Conservation (phyloP, 139 green algal genomes). For the Ettlia oleoabundans region DNA sequence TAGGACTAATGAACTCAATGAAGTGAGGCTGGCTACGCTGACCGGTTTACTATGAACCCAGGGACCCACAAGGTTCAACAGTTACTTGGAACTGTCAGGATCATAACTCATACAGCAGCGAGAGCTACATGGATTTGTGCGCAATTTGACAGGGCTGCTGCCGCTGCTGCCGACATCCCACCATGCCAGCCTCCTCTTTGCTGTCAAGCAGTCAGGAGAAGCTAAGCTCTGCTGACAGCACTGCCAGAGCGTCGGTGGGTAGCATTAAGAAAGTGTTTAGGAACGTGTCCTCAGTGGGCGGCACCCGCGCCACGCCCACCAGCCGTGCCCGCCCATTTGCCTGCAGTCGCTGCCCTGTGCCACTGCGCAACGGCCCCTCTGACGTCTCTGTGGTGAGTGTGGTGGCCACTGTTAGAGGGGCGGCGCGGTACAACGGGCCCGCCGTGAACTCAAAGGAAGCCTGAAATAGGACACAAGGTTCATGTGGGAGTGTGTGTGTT, state of each 20-base stretch:
- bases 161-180: too few relatives aligned
- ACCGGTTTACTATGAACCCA: too few relatives aligned
- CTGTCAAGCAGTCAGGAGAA: too few relatives aligned
- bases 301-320: slow-evolving; percentile 67
- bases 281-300: slow-evolving; percentile 64
- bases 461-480: slow-evolving; percentile 2
- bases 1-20: too few relatives aligned
- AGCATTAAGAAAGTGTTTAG: slow-evolving; percentile 83
- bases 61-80: too few relatives aligned
- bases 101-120: too few relatives aligned
- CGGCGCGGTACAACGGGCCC: slow-evolving; percentile 53
- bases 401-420: slow-evolving; percentile 68
- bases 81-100: too few relatives aligned
- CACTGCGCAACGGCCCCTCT: slow-evolving; percentile 46
- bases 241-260: slow-evolving; percentile 77
- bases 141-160: too few relatives aligned
- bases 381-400: slow-evolving; percentile 72
- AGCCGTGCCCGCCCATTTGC: slow-evolving; percentile 23
- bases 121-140: too few relatives aligned
- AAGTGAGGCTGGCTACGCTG: too few relatives aligned
- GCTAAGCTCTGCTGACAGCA: slow-evolving; percentile 45
- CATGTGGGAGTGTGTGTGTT: too few relatives aligned
- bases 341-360: slow-evolving; percentile 42
- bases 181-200: too few relatives aligned
- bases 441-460: slow-evolving; percentile 76